A percentile compares a stretch with the other conserved stretches of the same genome.
These are phyloP conservation scores for Talaromyces stipitatus DNA, from an alignment of 495 filamentous ascomycete species.

Conservation along the genomic window DNA sequence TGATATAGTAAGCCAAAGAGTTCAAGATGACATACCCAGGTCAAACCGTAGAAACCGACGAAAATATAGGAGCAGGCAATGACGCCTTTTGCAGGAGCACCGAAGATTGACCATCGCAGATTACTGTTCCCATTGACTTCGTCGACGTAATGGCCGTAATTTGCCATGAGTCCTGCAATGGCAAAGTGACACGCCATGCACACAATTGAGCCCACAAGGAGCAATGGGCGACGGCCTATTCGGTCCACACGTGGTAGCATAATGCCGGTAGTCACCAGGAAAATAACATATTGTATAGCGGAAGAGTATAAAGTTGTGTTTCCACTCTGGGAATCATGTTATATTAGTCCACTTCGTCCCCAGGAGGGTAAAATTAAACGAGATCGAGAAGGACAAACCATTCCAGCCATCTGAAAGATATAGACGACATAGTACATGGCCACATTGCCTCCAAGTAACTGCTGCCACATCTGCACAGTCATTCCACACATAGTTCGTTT, in stretches of 20 bases:
- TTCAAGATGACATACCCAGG: constrained; percentile 14
- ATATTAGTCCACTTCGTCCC: too few species aligned
- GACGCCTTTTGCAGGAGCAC: constrained; percentile 56
- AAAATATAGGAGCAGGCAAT: constrained; percentile 77
- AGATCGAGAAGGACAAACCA: too few species aligned
- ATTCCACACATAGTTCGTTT: constrained; percentile 60
- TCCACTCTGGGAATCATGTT: constrained; percentile 27
- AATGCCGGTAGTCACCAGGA: constrained; percentile 60
- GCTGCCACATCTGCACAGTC: constrained; percentile 63
- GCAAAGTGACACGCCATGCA: constrained; percentile 64
- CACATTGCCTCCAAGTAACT: constrained; percentile 60
- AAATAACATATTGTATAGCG: constrained; percentile 67
- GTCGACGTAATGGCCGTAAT: constrained; percentile 41
- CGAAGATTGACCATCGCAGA: constrained; percentile 54
- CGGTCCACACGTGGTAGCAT: constrained; percentile 69
- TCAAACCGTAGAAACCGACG: constrained; percentile 67
- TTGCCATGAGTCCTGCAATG: constrained; percentile 45
- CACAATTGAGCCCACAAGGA: constrained; percentile 58
- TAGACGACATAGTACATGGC: constrained; percentile 68
- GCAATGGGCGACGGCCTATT: constrained; percentile 62
- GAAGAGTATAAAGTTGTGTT: constrained; percentile 62
- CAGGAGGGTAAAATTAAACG: too few species aligned
- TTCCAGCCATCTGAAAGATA: constrained; percentile 57
- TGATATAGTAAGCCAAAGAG: neutral
- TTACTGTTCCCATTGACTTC: constrained; percentile 59